Conservation (phyloP, 768 basidiomycete genomes). For the Xerocomus potaroensis region DNA sequence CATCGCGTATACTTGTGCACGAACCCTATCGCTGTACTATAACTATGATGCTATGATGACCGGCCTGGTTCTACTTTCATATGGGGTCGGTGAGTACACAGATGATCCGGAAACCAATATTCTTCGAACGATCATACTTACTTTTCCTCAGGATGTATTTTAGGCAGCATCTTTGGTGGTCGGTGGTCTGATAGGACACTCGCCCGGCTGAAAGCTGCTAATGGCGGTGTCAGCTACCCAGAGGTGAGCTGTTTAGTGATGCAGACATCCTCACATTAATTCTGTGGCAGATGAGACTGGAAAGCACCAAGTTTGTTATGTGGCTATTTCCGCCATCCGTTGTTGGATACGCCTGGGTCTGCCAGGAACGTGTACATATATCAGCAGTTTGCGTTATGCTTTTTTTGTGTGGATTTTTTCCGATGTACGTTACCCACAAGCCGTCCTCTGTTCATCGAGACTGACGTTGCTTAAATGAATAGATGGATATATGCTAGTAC, state of each 20-base stretch:
- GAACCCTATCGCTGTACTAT: conserved; percentile 65
- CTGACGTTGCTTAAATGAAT: background rate
- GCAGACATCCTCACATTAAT: too few species aligned
- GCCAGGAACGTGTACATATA: conserved; percentile 58
- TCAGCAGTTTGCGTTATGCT: conserved; percentile 69
- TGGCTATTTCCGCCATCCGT: conserved; percentile 50
- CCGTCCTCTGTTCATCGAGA: background rate
- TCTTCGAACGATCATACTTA: too few species aligned
- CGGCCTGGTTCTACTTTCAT: conserved; percentile 74
- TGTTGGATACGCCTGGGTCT: conserved; percentile 75
- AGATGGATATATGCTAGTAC: conserved; percentile 66
- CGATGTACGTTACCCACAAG: conserved; percentile 47
- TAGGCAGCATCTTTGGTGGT: conserved; percentile 57
- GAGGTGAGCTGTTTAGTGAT: too few species aligned
- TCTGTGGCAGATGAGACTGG: conserved; percentile 83
- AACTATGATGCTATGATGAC: conserved; percentile 65
- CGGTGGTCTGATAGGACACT: conserved; percentile 55
- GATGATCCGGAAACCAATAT: too few species aligned
- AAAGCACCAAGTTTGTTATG: conserved; percentile 59
- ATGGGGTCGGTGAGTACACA: conserved; percentile 53
- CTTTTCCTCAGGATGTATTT: conserved; percentile 38
- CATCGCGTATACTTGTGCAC: conserved; percentile 69
- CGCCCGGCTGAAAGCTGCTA: conserved; percentile 39
- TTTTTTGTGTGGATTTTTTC: conserved; percentile 69
- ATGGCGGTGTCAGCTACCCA: conserved; percentile 50